phyloP scores from a whole-genome alignment of 2,329 filamentous ascomycete genomes.

The Scleromitrula shiraiana region DNA sequence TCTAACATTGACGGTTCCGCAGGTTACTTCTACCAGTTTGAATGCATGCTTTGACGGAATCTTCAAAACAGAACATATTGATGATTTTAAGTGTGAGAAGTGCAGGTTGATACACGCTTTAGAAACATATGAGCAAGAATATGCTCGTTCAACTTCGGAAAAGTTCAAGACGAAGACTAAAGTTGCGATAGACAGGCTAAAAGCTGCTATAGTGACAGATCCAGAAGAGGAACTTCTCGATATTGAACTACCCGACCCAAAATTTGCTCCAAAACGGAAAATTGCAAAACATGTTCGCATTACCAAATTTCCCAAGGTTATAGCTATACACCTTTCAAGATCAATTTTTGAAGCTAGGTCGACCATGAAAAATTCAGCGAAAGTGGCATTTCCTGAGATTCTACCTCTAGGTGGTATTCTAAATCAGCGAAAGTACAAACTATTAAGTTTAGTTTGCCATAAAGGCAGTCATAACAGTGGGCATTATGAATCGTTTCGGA shows the following conservation, averaged over 20 bases:
- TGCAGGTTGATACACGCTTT: slow-evolving; percentile 81
- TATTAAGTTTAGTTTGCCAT: slow-evolving; percentile 84
- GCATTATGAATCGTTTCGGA: slow-evolving; percentile 92
- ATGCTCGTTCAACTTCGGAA: slow-evolving; percentile 46
- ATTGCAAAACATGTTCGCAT: slow-evolving; percentile 87
- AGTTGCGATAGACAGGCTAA: slow-evolving; percentile 56
- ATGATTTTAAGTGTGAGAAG: slow-evolving; percentile 92
- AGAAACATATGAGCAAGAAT: slow-evolving; percentile 49
- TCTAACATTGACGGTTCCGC: slow-evolving; percentile 83
- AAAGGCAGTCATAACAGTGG: slow-evolving; percentile 94
- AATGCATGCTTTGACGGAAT: slow-evolving; percentile 87
- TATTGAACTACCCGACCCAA: slow-evolving; percentile 66
- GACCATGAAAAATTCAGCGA: slow-evolving; percentile 89
- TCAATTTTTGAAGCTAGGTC: slow-evolving; percentile 78
- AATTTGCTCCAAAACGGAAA: slow-evolving; percentile 67
- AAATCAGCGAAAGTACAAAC: slow-evolving; percentile 69
- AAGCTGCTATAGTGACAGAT: slow-evolving; percentile 64
- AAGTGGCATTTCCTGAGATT: slow-evolving; percentile 85
- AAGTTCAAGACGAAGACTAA: slow-evolving; percentile 43
- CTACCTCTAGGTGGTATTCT: slow-evolving; percentile 74
- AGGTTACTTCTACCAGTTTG: slow-evolving; percentile 70
- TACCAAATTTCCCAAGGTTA: slow-evolving; percentile 76
- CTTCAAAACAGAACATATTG: slow-evolving; percentile 91
- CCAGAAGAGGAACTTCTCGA: slow-evolving; percentile 70
- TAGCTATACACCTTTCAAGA: slow-evolving; percentile 85